Conservation (phyloP, 306 rosid species). For the Cicer judaicum region DNA sequence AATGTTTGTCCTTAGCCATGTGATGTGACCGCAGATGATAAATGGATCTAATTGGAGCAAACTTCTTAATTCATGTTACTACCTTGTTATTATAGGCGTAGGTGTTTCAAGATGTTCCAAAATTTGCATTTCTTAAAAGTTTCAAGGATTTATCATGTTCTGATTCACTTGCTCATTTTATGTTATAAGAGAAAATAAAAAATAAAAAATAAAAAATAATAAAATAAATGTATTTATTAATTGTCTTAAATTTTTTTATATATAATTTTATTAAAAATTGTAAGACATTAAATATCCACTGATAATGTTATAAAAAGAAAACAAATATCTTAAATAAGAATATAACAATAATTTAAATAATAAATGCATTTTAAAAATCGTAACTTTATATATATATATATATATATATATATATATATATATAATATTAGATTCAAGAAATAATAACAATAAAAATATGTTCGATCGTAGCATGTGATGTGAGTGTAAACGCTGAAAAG, state of each 20-base stretch:
- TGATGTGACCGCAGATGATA: constrained; percentile 38
- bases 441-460: constrained; percentile 36
- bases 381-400: too few species aligned
- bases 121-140: constrained; percentile 38
- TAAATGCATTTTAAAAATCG: too few species aligned
- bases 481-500: constrained; percentile 11
- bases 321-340: too few species aligned
- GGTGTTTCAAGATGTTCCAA: constrained; percentile 44
- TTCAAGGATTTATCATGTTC: constrained; percentile 46
- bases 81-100: constrained; percentile 19
- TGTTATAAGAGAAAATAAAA: neutral
- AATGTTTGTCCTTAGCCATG: constrained; percentile 40
- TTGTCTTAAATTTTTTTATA: too few species aligned
- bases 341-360: too few species aligned
- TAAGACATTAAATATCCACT: too few species aligned
- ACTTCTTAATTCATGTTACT: constrained; percentile 33
- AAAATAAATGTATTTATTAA: too few species aligned
- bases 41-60: constrained; percentile 29
- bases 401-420: too few species aligned
- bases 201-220: too few species aligned
- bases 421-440: too few species aligned
- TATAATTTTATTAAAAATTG: too few species aligned
- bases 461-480: neutral
- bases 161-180: neutral
- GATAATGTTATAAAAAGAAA: too few species aligned